A percentile compares a stretch with the other conserved stretches of the same genome.
Evolutionary conservation across 2,329 filamentous ascomycete genomes (phyloP).

Genomic region (Arthrocladium fulminans): DNA sequence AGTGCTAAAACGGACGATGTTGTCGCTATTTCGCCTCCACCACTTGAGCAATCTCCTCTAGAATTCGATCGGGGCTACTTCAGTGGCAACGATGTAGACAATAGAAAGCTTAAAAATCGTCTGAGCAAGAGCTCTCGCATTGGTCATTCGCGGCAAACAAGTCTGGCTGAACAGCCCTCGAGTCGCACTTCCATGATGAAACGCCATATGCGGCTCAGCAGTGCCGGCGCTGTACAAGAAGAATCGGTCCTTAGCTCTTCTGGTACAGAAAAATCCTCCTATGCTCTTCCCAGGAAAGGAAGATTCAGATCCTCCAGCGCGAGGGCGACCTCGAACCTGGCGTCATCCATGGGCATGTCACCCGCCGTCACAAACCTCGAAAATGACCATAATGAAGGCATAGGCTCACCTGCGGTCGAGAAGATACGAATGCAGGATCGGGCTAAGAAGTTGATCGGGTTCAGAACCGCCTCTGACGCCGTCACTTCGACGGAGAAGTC

Average conservation of each 20-base stretch:
- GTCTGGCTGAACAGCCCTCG: conserved; percentile 66
- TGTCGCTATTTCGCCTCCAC: conserved; percentile 26
- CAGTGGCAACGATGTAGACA: conserved; percentile 76
- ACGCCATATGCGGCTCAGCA: conserved; percentile 69
- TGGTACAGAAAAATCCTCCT: conserved; percentile 61
- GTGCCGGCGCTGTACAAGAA: conserved; percentile 64
- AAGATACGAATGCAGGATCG: conserved; percentile 49
- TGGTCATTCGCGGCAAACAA: conserved; percentile 61
- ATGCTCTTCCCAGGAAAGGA: conserved; percentile 44
- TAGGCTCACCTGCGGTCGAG: conserved; percentile 30
- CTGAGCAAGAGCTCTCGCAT: conserved; percentile 56
- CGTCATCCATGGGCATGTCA: conserved; percentile 35
- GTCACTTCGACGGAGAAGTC: conserved; percentile 48
- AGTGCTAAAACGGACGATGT: conserved; percentile 1
- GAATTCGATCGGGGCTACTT: conserved; percentile 88
- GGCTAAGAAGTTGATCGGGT: conserved; percentile 55
- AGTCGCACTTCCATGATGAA: conserved; percentile 58
- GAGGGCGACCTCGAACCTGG: conserved; percentile 36
- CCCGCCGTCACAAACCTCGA: conserved; percentile 51
- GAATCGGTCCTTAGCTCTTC: conserved; percentile 42
- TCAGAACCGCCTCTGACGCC: conserved; percentile 75
- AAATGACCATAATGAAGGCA: conserved; percentile 23
- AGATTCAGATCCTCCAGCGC: conserved; percentile 55
- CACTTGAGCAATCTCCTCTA: conserved; percentile 29
- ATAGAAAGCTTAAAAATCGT: conserved; percentile 60